These are phyloP conservation scores for Raddia guianensis DNA, from an alignment of 176 grass and related monocot species.

Conservation along the genomic window DNA sequence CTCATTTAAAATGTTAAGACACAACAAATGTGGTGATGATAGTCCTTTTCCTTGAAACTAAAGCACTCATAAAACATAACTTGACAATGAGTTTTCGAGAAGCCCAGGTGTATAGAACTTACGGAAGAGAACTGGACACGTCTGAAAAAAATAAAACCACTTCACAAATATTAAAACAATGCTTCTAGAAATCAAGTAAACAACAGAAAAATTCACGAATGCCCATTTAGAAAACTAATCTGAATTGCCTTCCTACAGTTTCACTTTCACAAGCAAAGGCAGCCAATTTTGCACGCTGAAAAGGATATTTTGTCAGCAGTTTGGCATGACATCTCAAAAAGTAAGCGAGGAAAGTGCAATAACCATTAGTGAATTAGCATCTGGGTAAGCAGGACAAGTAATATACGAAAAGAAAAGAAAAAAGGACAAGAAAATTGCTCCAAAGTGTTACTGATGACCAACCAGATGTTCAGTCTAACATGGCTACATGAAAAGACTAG, in stretches of 20 bases:
- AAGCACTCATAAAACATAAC: slow-evolving; percentile 15
- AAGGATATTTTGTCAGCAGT: slow-evolving; percentile 23
- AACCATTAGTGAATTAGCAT: slow-evolving; percentile 17
- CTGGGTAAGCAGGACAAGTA: slow-evolving; percentile 4
- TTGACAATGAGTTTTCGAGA: neutral
- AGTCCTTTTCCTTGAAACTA: neutral
- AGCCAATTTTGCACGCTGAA: slow-evolving; percentile 21
- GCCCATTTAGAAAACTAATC: slow-evolving; percentile 15
- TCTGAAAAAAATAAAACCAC: neutral
- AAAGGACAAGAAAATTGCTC: slow-evolving; percentile 10
- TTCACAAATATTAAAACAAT: neutral
- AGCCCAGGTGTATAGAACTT: neutral
- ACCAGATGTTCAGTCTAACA: slow-evolving; percentile 32
- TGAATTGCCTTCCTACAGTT: neutral
- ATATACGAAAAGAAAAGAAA: slow-evolving; percentile 18
- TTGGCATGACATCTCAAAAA: slow-evolving; percentile 17
- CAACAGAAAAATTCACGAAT: neutral
- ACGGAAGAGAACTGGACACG: slow-evolving; percentile 6
- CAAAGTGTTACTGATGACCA: slow-evolving; percentile 9
- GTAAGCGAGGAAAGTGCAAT: slow-evolving; percentile 31
- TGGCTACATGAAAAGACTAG: slow-evolving; percentile 34
- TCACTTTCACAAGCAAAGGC: slow-evolving; percentile 17
- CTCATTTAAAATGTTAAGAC: neutral
- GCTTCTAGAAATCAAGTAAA: slow-evolving; percentile 36
- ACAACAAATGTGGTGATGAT: neutral